Percentiles rank a stretch among this genome's conserved stretches.
phyloP scores from a whole-genome alignment of 805 yeast species.

The Kluyveromyces lactis region DNA sequence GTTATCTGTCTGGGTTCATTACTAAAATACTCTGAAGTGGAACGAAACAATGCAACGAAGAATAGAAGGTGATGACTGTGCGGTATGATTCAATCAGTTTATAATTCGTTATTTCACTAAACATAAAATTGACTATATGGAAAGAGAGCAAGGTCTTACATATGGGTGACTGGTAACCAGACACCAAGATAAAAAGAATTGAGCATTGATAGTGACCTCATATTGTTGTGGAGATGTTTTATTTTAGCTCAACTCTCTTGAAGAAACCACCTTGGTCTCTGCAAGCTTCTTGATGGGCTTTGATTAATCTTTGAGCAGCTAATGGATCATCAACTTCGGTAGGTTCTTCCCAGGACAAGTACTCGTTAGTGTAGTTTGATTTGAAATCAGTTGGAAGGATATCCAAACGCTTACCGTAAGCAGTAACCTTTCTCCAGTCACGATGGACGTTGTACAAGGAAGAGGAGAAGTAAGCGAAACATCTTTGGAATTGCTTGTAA shows the following conservation, averaged over 20 bases:
- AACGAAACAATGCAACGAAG: too few species aligned
- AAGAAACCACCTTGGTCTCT: slow-evolving; percentile 41
- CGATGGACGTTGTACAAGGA: slow-evolving; percentile 46
- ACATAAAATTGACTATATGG: too few species aligned
- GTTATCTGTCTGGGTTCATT: too few species aligned
- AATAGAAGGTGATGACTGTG: too few species aligned
- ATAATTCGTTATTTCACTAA: too few species aligned
- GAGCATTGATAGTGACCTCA: too few species aligned
- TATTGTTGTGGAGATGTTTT: too few species aligned
- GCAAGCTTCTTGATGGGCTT: slow-evolving; percentile 38
- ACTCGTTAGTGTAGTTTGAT: slow-evolving; percentile 45
- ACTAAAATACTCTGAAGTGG: too few species aligned
- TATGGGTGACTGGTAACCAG: too few species aligned
- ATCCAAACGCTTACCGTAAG: slow-evolving; percentile 46
- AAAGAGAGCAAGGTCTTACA: too few species aligned
- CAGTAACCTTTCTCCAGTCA: slow-evolving; percentile 50
- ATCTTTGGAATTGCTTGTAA: slow-evolving; percentile 42
- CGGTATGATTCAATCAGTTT: too few species aligned
- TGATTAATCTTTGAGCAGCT: slow-evolving; percentile 41
- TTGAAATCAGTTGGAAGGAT: slow-evolving; percentile 42
- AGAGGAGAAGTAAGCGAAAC: slow-evolving; percentile 46
- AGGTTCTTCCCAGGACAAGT: slow-evolving; percentile 43
- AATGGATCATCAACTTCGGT: slow-evolving; percentile 38
- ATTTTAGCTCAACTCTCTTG: slow-evolving; percentile 31
- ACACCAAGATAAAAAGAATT: too few species aligned